Conservation (phyloP, 495 filamentous ascomycete species). For the Rostrohypoxylon terebratum region DNA sequence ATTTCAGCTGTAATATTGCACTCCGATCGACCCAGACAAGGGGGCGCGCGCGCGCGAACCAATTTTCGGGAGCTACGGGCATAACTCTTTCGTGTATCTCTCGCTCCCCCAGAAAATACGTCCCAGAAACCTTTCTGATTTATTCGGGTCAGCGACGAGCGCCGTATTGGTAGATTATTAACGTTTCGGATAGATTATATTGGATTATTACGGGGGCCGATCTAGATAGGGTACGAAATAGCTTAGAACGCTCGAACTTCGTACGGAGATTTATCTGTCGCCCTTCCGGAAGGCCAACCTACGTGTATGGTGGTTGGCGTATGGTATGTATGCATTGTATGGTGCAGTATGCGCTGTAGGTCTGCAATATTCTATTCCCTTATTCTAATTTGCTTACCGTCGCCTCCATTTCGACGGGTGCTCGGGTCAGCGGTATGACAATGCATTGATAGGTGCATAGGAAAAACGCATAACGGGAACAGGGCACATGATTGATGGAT, state of each 20-base stretch:
- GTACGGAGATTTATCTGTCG: slow-evolving; percentile 37
- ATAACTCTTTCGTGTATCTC: slow-evolving; percentile 8
- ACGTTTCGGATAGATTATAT: slow-evolving; percentile 21
- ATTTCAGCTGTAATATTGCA: slow-evolving; percentile 1
- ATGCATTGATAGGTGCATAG: not conserved
- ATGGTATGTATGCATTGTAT: not conserved
- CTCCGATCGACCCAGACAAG: slow-evolving; percentile 2
- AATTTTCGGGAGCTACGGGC: slow-evolving; percentile 35
- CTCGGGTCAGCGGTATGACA: slow-evolving; percentile 1
- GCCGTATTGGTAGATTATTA: slow-evolving; percentile 31
- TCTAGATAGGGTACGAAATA: slow-evolving; percentile 18
- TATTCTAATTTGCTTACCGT: not conserved
- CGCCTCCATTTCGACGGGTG: not conserved
- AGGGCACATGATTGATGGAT: slow-evolving; percentile 3
- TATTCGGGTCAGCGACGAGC: slow-evolving; percentile 15
- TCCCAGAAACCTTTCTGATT: not conserved
- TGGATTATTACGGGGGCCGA: slow-evolving; percentile 7
- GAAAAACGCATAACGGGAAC: not conserved
- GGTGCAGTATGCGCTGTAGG: not conserved
- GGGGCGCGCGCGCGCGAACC: slow-evolving; percentile 12
- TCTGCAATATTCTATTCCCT: too few species aligned
- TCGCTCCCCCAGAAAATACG: not conserved
- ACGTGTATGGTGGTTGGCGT: not conserved
- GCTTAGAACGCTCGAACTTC: not conserved
- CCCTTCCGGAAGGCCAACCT: slow-evolving; percentile 6